These are phyloP conservation scores for Isoetes taiwanensis DNA, from an alignment of 75 land plant genomes.

Conservation along the genomic window DNA sequence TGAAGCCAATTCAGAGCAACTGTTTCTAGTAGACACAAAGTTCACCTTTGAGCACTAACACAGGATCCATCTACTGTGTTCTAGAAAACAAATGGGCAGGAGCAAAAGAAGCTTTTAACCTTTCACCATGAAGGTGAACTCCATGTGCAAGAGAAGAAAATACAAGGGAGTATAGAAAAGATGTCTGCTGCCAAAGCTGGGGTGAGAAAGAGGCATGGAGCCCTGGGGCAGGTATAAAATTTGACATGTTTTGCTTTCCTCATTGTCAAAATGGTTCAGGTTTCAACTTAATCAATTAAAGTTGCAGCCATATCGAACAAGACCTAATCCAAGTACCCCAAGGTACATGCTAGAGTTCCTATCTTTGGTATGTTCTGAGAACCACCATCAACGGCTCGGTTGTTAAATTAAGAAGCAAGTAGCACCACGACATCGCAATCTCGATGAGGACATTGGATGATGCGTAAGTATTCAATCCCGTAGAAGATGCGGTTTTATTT, in stretches of 20 bases:
- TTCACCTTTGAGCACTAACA: too few species aligned
- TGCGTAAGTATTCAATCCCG: too few species aligned
- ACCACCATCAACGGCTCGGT: slow-evolving; percentile 55
- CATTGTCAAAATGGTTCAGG: slow-evolving; percentile 6
- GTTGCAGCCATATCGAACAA: slow-evolving; percentile 60
- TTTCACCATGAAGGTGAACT: too few species aligned
- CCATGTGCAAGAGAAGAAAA: slow-evolving; percentile 40
- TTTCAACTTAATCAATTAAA: too few species aligned
- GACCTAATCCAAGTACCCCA: slow-evolving; percentile 63
- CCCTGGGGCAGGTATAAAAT: slow-evolving; percentile 55
- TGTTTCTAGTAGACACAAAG: too few species aligned
- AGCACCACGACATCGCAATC: slow-evolving; percentile 25
- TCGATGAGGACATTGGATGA: slow-evolving; percentile 53
- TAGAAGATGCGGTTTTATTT: too few species aligned
- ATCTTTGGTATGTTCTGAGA: slow-evolving; percentile 80
- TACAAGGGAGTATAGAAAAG: too few species aligned
- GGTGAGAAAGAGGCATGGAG: slow-evolving; percentile 50
- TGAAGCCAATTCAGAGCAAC: too few species aligned
- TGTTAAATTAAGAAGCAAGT: slow-evolving; percentile 34
- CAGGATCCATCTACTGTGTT: too few species aligned
- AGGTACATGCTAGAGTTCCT: slow-evolving; percentile 55
- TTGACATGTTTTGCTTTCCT: too few species aligned
- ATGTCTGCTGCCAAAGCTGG: slow-evolving; percentile 46
- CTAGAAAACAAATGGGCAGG: too few species aligned
- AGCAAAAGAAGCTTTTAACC: too few species aligned